These are phyloP conservation scores for Poronia punctata DNA, from an alignment of 495 filamentous ascomycete genomes.

Conservation along the genomic window DNA sequence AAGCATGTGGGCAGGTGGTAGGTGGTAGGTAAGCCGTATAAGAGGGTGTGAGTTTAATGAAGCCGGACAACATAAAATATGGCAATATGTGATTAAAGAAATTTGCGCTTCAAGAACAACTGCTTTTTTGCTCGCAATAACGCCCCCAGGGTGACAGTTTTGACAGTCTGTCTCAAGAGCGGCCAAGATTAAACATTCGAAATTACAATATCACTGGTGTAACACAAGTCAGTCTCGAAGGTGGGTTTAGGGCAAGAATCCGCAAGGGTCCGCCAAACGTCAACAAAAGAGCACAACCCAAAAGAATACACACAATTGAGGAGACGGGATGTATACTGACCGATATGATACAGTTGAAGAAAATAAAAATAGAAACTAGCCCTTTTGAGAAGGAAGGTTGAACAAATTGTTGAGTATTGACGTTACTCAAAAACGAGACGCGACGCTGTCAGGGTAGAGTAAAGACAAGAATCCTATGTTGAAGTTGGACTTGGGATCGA, in stretches of 20 bases:
- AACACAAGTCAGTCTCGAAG: constrained; percentile 24
- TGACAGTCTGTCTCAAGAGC: constrained; percentile 6
- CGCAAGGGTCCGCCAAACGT: constrained; percentile 1
- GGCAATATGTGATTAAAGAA: constrained; percentile 7
- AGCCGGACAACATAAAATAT: constrained; percentile 9
- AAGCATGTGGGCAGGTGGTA: constrained; percentile 19
- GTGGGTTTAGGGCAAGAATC: neutral
- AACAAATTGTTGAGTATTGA: constrained; percentile 8
- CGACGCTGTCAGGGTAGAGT: constrained; percentile 9
- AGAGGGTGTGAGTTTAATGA: neutral
- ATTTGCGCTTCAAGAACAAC: neutral
- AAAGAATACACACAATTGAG: constrained; percentile 23
- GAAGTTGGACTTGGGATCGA: constrained; percentile 7
- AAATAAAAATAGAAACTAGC: constrained; percentile 15
- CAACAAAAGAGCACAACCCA: constrained; percentile 12
- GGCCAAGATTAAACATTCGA: constrained; percentile 31
- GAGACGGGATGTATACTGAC: constrained; percentile 41
- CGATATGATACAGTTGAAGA: constrained; percentile 43
- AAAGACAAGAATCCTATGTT: constrained; percentile 13
- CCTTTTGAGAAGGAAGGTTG: constrained; percentile 7
- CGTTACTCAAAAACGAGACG: constrained; percentile 8
- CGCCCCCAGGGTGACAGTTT: constrained; percentile 1
- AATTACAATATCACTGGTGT: constrained; percentile 31
- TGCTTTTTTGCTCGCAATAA: neutral
- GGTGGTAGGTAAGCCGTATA: neutral